Base-by-base conservation (phyloP, 2,329 filamentous ascomycete genomes). In the Harringtonia lauricola region DNA sequence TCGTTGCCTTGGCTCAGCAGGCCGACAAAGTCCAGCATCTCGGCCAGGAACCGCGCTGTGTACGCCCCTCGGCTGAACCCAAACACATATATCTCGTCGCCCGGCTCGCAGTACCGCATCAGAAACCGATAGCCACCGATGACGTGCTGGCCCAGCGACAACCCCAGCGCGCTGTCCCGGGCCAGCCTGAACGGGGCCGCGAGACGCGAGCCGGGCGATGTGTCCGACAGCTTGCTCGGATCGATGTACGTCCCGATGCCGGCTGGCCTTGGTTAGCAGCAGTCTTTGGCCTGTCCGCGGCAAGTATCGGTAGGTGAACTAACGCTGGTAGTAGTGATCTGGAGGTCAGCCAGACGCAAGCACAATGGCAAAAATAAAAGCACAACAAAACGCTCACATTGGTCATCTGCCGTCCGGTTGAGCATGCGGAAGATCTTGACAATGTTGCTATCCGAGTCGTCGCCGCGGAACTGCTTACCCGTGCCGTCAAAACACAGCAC, bases 11-110 rank as follows among this genome's bases (percentile, higher is more conserved):
- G 81, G 13, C 81, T 82, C 14, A 94, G 68, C 0, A 94, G 68
- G 1, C 87, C 86, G 43, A 92, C 79, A 52, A 85, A 81, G 54
- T 92, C 85, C 8, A 92, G 70, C 86, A 90, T 90, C 56, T 92
- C 85, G 1, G 86, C 84, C 1, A 87, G 63, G 54, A 86, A 86
- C 3, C 82, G 75, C 1, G 82, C 83, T 36, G 83, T 82, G 54
- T 86, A 86, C 2, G 81, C 73, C 17, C 83, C 83, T 18, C 83
- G 74, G 36, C 76, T 82, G 62, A 86, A 87, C 0, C 83, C 83
- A 47, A 86, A 85, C 61, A 86, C 76, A 56, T 79, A 85, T 30
- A 85, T 82, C 46, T 79, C 71, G 47, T 79, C 74, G 21, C 74
- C 73, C 0, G 74, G 71, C 36, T 69, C 68, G 57, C 86, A 86